Evolutionary conservation across 306 rosid genomes (phyloP), one percentile per base, ranked within the genome.

Genomic region (Pueraria montana): DNA sequence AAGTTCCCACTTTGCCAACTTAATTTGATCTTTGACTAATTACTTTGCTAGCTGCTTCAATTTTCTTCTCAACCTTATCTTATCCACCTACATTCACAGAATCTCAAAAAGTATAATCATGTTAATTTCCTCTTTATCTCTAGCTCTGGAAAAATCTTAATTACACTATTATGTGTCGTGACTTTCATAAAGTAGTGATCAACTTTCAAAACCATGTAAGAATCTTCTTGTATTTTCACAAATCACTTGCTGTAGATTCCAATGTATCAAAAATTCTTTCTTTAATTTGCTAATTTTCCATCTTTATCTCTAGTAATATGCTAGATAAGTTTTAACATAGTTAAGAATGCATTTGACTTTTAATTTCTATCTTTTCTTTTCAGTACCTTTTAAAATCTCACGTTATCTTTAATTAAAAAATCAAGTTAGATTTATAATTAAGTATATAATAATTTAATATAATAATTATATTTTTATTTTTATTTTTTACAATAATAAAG

Each of bases 51-150:
- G 14, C 4, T 18, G 8, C 10, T 59, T 23, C 16, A 12, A 56
- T 50, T 70, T 70, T 80, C 62, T 58, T 70, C 38, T 27, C 84
- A 80, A 70, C 53, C 56, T 71, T 71, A 69, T 69, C 70, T 42
- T 55, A 27, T 71, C 52, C 43, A 18, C 40, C 4, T 56, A 8
- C 30, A 56, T 26, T 12, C 69, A 30, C 6, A 16, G 11, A 63
- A 63, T 30, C 43, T 14, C 23, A 5, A 46, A 9, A 30, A 10
- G n/a, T n/a, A 32, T 5, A 26, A 17, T 17, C 9, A 13, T 11
- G 7, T 1, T 16, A 14, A 14, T 3, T 75, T 56, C 30, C 36
- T n/a, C 18, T 34, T 52, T 26, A n/a, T 72, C 24, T 49, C 17
- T 48, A 36, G 6, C 8, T 4, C 6, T 36, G 40, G 16, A 20